phyloP scores from a whole-genome alignment of 2,329 filamentous ascomycete species.

The Pestalotiopsis sp. region DNA sequence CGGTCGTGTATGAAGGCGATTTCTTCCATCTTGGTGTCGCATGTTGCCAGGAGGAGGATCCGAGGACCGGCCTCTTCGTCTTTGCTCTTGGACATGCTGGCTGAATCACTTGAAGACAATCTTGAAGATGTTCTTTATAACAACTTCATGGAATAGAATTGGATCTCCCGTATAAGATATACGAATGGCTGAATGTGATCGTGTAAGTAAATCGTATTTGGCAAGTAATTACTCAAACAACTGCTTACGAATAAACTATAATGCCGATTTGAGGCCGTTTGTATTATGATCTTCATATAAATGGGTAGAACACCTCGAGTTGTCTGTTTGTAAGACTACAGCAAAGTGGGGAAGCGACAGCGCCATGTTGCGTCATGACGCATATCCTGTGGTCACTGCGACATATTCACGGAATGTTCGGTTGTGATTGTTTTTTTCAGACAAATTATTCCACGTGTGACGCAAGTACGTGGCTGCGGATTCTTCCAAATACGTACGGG shows the following conservation, averaged over 20 bases:
- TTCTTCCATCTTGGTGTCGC: conserved; percentile 66
- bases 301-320: neutral
- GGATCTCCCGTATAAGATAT: too few relatives aligned
- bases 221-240: too few relatives aligned
- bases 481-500: too few relatives aligned
- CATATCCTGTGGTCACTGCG: neutral
- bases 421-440: neutral
- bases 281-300: neutral
- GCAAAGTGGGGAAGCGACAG: conserved; percentile 3
- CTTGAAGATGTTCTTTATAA: neutral
- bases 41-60: conserved; percentile 53
- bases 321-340: neutral
- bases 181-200: too few relatives aligned
- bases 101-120: neutral
- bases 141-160: neutral
- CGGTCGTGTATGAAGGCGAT: conserved; percentile 55
- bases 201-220: too few relatives aligned
- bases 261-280: neutral
- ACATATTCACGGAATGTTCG: neutral
- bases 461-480: neutral
- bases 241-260: too few relatives aligned
- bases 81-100: neutral
- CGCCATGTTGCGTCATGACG: conserved; percentile 10
- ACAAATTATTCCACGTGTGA: neutral
- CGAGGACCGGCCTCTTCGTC: neutral